These are phyloP conservation scores for Tephrocybe sp. DNA, from an alignment of 768 basidiomycete genomes.

Conservation along the genomic window DNA sequence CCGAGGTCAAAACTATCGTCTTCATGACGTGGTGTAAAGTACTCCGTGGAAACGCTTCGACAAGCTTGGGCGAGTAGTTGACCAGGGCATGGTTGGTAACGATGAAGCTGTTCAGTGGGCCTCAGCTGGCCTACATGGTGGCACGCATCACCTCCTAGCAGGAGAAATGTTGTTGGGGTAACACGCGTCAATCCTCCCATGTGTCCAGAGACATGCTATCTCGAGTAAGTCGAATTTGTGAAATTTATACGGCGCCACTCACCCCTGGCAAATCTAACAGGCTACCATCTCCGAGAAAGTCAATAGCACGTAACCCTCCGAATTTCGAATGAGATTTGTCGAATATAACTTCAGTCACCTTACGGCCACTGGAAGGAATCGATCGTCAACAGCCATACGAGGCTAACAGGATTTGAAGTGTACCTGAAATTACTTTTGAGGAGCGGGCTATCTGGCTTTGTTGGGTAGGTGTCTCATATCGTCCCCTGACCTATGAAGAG, in stretches of 20 bases:
- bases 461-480: neutral
- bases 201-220: constrained; percentile 1
- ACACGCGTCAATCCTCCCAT: constrained; percentile 1
- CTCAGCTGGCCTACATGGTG: constrained; percentile 3
- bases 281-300: constrained; percentile 4
- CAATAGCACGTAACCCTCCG: constrained; percentile 1
- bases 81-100: constrained; percentile 1
- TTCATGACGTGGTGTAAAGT: neutral
- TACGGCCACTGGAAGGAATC: neutral
- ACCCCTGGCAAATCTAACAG: constrained; percentile 5
- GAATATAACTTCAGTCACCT: neutral
- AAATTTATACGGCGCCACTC: neutral
- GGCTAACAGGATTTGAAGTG: neutral
- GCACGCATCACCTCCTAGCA: neutral
- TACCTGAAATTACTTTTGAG: constrained; percentile 3
- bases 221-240: neutral
- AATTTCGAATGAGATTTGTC: neutral
- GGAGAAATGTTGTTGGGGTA: neutral
- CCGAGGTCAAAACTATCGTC: constrained; percentile 1
- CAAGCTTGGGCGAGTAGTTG: neutral
- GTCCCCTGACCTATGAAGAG: constrained; percentile 1
- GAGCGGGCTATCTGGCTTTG: neutral
- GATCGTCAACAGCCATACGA: neutral
- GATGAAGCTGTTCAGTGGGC: neutral
- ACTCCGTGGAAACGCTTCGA: neutral